Conservation (phyloP, 305 asterid genomes). For the Rubia tinctorum region DNA sequence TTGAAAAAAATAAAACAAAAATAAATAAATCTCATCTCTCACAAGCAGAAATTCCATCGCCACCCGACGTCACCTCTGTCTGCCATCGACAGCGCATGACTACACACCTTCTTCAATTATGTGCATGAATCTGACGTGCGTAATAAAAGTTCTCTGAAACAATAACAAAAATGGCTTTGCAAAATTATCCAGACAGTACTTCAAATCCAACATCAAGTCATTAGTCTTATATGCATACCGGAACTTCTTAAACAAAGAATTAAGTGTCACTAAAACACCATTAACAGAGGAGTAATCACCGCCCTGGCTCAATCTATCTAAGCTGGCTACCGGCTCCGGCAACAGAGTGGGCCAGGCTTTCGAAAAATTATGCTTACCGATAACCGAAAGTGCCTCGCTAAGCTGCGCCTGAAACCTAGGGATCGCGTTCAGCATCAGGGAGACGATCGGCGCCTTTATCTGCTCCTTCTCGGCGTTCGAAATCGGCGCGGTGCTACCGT, state of each 20-base stretch:
- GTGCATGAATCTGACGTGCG: too few relatives aligned
- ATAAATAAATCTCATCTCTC: too few relatives aligned
- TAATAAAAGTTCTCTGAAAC: conserved; percentile 62
- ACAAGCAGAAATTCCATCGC: too few relatives aligned
- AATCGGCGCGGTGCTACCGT: conserved; percentile 18
- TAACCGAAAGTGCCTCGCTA: conserved; percentile 75
- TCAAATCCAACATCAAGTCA: conserved; percentile 69
- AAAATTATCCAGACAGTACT: conserved; percentile 80
- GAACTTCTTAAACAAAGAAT: conserved; percentile 76
- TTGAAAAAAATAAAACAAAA: too few relatives aligned
- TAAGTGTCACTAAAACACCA: conserved; percentile 77
- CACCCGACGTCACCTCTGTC: too few relatives aligned
- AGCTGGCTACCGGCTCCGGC: conserved; percentile 67
- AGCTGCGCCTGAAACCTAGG: conserved; percentile 78
- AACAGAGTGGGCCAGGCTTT: conserved; percentile 65
- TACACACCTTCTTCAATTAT: too few relatives aligned
- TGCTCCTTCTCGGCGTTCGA: conserved; percentile 74
- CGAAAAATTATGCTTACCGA: conserved; percentile 91
- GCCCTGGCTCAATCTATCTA: conserved; percentile 50
- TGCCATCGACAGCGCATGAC: too few relatives aligned
- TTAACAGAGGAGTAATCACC: conserved; percentile 76
- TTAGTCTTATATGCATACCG: conserved; percentile 62
- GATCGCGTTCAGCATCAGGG: conserved; percentile 61
- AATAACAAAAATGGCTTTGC: conserved; percentile 70
- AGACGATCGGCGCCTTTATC: conserved; percentile 67